A percentile compares a stretch with the other conserved stretches of the same genome.
Conservation (phyloP, 805 yeast species). For the Blastobotrys attinorum region DNA sequence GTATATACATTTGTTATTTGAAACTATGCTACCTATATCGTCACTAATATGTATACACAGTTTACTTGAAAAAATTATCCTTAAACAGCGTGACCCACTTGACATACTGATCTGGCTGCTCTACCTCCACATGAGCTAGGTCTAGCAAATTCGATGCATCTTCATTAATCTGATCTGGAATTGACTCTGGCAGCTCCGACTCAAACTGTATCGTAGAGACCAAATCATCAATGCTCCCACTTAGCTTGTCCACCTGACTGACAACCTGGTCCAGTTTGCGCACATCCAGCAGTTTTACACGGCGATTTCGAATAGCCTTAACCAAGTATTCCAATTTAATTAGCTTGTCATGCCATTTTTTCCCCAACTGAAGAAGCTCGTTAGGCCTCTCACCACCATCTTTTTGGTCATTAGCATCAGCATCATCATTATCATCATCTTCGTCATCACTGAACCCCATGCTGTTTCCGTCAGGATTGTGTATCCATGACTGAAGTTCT, state of each 20-base stretch:
- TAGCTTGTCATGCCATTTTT: conserved; percentile 44
- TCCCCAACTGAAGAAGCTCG: conserved; percentile 30
- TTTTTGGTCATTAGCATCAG: conserved; percentile 12
- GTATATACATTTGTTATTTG: not conserved
- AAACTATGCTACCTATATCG: not conserved
- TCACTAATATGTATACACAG: not conserved
- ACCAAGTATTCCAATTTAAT: conserved; percentile 40
- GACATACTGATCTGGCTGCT: conserved; percentile 4
- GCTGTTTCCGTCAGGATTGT: conserved; percentile 40
- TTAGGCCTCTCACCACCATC: conserved; percentile 26
- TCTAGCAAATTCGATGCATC: not conserved
- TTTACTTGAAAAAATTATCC: conserved; percentile 3
- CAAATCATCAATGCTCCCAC: conserved; percentile 1
- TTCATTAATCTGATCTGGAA: not conserved
- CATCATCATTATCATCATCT: conserved; percentile 15
- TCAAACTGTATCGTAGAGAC: not conserved
- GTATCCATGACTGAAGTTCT: conserved; percentile 64
- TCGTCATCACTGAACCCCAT: conserved; percentile 21
- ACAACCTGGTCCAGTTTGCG: not conserved
- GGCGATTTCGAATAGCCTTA: not conserved
- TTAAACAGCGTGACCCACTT: conserved; percentile 5
- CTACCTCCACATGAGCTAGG: not conserved
- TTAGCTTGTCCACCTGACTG: conserved; percentile 1
- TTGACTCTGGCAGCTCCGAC: not conserved
- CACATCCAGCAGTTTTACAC: conserved; percentile 18